phyloP scores from a whole-genome alignment of 1,284 basidiomycete genomes.

The Singerocomus rubriflavus region DNA sequence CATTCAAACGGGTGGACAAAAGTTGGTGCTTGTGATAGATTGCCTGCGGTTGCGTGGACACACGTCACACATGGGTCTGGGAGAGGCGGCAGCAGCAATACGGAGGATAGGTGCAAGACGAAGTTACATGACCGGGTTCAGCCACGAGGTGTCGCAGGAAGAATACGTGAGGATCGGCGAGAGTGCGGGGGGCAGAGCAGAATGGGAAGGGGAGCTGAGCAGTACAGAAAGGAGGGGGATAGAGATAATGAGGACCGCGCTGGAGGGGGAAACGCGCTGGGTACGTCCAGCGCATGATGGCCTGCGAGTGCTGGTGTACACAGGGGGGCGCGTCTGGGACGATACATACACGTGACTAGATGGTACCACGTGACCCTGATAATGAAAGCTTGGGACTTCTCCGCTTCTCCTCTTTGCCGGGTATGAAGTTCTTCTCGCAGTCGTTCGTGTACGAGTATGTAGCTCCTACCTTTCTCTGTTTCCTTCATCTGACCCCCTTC shows the following conservation, averaged over 20 bases:
- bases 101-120: constrained; percentile 51
- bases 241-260: constrained; percentile 43
- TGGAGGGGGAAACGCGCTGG: constrained; percentile 49
- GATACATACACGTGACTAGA: constrained; percentile 40
- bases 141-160: constrained; percentile 65
- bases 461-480: too few species aligned
- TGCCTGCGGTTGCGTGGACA: constrained; percentile 61
- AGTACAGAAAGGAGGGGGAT: constrained; percentile 43
- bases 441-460: constrained; percentile 75
- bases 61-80: constrained; percentile 71
- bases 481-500: neutral
- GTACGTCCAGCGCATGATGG: constrained; percentile 71
- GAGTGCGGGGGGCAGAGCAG: constrained; percentile 35
- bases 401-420: neutral
- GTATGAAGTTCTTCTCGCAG: constrained; percentile 79
- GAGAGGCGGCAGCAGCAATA: constrained; percentile 52
- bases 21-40: constrained; percentile 66
- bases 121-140: constrained; percentile 73
- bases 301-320: constrained; percentile 47
- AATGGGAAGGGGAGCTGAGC: constrained; percentile 28
- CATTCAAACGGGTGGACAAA: constrained; percentile 38
- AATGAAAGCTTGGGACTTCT: neutral
- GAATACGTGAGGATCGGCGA: constrained; percentile 61
- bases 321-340: constrained; percentile 44
- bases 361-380: constrained; percentile 16